phyloP scores from a whole-genome alignment of 2,329 filamentous ascomycete genomes.

The Plenodomus tracheiphilus region DNA sequence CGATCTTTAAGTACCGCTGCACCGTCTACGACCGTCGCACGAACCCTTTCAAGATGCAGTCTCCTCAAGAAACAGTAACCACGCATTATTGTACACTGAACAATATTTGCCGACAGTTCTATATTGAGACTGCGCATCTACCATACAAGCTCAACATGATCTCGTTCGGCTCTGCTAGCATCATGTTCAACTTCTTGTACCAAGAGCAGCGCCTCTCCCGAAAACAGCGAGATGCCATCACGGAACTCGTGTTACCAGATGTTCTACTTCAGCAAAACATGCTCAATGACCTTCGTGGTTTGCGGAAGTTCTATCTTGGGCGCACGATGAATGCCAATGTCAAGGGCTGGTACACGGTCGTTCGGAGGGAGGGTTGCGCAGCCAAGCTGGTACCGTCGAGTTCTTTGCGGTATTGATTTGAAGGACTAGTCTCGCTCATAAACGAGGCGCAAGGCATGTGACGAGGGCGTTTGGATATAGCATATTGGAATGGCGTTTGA shows the following conservation, averaged over 20 bases:
- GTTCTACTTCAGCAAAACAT: constrained; percentile 19
- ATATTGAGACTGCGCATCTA: constrained; percentile 31
- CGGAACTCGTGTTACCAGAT: constrained; percentile 17
- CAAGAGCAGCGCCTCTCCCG: constrained; percentile 24
- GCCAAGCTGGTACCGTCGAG: constrained; percentile 11
- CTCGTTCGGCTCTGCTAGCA: constrained; percentile 22
- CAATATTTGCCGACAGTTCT: constrained; percentile 33
- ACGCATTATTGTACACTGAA: constrained; percentile 25
- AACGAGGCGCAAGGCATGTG: too few relatives aligned
- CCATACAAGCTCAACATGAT: constrained; percentile 30
- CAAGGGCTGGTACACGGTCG: constrained; percentile 21
- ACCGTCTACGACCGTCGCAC: constrained; percentile 12
- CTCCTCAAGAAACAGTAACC: constrained; percentile 5
- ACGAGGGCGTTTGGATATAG: too few relatives aligned
- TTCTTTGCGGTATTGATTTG: background rate
- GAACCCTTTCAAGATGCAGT: constrained; percentile 14
- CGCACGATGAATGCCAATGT: constrained; percentile 1
- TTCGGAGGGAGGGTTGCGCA: constrained; percentile 16
- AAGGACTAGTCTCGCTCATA: too few relatives aligned
- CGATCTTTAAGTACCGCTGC: constrained; percentile 29
- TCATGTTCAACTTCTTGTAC: constrained; percentile 35
- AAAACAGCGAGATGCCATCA: constrained; percentile 26
- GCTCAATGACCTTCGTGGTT: constrained; percentile 20
- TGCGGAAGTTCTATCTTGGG: constrained; percentile 23
- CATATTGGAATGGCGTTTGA: too few relatives aligned